Evolutionary conservation across 768 basidiomycete genomes (phyloP).

Genomic region (Kockovaella imperatae): DNA sequence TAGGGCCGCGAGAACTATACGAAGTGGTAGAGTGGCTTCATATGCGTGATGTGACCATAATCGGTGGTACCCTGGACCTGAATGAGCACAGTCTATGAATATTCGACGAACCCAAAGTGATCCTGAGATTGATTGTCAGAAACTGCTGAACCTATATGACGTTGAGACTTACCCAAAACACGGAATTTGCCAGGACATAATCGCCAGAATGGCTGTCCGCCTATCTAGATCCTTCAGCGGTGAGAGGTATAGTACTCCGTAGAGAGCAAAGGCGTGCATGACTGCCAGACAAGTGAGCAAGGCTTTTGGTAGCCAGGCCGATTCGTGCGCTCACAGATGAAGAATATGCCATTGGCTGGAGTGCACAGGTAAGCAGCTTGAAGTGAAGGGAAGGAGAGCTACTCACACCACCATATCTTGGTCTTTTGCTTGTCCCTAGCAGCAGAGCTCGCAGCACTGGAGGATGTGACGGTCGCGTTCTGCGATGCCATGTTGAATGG

Average conservation of each 20-base stretch:
- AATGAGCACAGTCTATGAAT: background rate
- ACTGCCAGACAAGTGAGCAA: conserved; percentile 51
- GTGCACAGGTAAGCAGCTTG: background rate
- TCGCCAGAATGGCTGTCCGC: conserved; percentile 52
- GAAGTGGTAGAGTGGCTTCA: conserved; percentile 53
- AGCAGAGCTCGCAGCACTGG: too few species aligned
- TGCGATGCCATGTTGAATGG: too few species aligned
- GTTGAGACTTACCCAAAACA: conserved; percentile 56
- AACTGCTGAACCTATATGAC: background rate
- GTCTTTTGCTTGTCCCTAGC: conserved; percentile 9
- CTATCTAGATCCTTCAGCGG: conserved; percentile 50
- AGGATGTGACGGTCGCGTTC: too few species aligned
- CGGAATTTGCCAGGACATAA: conserved; percentile 61
- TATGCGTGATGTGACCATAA: conserved; percentile 71
- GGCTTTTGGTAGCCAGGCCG: too few species aligned
- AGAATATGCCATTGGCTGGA: conserved; percentile 30
- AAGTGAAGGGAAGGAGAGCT: background rate
- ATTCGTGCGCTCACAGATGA: conserved; percentile 46
- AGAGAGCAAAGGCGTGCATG: conserved; percentile 54
- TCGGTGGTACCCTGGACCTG: conserved; percentile 61
- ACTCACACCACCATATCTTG: conserved; percentile 39
- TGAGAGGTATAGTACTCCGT: conserved; percentile 51
- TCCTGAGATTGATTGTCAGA: conserved; percentile 48
- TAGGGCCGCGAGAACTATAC: conserved; percentile 56
- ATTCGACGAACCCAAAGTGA: conserved; percentile 46